These are phyloP conservation scores for Thyridium curvatum DNA, from an alignment of 2,329 filamentous ascomycete genomes.

Conservation along the genomic window DNA sequence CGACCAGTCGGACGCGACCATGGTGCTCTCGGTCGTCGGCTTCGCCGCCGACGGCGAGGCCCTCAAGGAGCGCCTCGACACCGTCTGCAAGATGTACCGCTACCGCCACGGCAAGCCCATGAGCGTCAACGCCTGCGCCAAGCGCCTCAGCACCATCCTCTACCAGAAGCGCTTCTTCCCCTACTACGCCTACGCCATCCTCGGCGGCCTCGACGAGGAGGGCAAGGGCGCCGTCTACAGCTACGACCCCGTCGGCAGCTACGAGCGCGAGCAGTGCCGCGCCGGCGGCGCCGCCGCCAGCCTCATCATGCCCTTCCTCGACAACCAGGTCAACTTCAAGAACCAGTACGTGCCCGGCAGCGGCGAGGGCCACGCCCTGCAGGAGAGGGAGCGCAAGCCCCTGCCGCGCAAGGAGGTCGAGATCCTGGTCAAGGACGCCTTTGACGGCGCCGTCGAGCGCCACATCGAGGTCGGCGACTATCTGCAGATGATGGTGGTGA, in stretches of 20 bases:
- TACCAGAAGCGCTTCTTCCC: constrained; percentile 99
- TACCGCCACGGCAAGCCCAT: constrained; percentile 98
- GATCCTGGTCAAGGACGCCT: constrained; percentile 89
- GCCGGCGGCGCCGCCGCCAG: constrained; percentile 88
- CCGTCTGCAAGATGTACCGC: constrained; percentile 96
- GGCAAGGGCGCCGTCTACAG: constrained; percentile 92
- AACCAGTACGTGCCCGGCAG: constrained; percentile 92
- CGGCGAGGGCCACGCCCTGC: constrained; percentile 73
- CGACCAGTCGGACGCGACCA: constrained; percentile 75
- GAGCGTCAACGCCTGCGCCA: constrained; percentile 88
- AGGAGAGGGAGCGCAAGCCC: constrained; percentile 64
- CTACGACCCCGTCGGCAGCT: constrained; percentile 96
- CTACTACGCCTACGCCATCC: constrained; percentile 93
- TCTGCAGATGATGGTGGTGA: constrained; percentile 92
- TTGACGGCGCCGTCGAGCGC: constrained; percentile 95
- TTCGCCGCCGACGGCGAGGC: constrained; percentile 94
- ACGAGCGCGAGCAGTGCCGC: constrained; percentile 93
- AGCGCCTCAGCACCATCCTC: constrained; percentile 89
- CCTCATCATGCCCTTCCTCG: constrained; percentile 97
- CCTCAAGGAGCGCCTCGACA: constrained; percentile 87
- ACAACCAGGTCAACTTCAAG: constrained; percentile 99
- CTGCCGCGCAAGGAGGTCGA: constrained; percentile 70
- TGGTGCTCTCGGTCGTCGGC: constrained; percentile 89
- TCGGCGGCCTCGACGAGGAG: constrained; percentile 90
- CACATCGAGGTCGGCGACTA: constrained; percentile 98